These are phyloP conservation scores for Lathyrus tuberosus DNA, from an alignment of 306 rosid species.

Conservation along the genomic window DNA sequence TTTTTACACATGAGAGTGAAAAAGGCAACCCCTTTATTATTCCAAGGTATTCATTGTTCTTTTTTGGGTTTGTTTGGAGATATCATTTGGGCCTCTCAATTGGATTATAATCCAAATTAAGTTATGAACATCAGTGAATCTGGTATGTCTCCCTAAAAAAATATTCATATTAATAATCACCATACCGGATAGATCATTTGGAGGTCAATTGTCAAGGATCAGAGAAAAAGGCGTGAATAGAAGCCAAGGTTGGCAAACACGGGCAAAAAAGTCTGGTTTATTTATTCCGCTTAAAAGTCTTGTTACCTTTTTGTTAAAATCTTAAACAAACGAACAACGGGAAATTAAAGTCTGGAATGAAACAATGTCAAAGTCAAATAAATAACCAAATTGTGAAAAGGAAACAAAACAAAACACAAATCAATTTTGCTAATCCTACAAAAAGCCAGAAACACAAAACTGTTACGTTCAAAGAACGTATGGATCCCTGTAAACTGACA, in stretches of 20 bases:
- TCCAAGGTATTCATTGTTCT: too few relatives aligned
- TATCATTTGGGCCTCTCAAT: not conserved
- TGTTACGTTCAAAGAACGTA: constrained; percentile 28
- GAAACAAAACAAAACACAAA: constrained; percentile 23
- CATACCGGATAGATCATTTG: not conserved
- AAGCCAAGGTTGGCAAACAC: not conserved
- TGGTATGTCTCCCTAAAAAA: not conserved
- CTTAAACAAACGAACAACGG: not conserved
- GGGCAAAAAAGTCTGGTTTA: not conserved
- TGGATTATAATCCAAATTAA: not conserved
- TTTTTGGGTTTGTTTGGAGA: not conserved
- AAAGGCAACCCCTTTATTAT: too few relatives aligned
- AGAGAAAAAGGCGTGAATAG: not conserved
- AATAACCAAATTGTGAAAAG: not conserved
- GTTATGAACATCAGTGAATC: not conserved
- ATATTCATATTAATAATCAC: too few relatives aligned
- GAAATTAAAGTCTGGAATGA: not conserved
- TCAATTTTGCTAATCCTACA: constrained; percentile 28
- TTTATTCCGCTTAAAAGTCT: not conserved
- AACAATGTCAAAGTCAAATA: not conserved
- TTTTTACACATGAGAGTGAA: too few relatives aligned
- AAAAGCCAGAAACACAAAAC: constrained; percentile 26
- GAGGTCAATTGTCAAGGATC: not conserved
- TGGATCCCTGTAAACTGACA: constrained; percentile 18
- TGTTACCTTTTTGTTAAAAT: not conserved